Base-by-base conservation (phyloP, 2,329 filamentous ascomycete genomes). In the Aureobasidium sp. region DNA sequence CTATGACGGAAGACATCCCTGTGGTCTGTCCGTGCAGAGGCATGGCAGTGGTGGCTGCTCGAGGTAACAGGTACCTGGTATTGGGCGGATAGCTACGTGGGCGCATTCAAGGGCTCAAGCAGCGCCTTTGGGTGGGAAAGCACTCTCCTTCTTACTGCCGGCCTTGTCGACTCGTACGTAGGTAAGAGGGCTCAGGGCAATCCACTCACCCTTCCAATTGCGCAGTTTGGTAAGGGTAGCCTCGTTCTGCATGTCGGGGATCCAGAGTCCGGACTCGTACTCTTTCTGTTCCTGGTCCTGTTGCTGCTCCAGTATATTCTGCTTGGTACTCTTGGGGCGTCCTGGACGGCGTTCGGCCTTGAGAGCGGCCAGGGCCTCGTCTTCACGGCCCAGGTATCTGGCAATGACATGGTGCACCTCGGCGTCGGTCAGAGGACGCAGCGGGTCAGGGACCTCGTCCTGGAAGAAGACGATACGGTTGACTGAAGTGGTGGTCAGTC, bases 161-260 rank as follows among this genome's bases (percentile, higher is more conserved):
- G 82, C 79, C 62, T 81, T 84, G 5, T 82, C 82, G 15, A 97
- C 78, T 64, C 90, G 86, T 64, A 91, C 80, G 81, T 92, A 97
- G 63, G 86, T 84, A 67, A 97, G 73, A 9, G 82, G 87, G 37
- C 86, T 84, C 65, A 97, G 80, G 68, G 88, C 87, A 9, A 89
- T 82, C 93, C 93, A 97, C 29, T 89, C 83, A 4, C 89, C 89
- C 66, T 91, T 88, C 90, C 91, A 97, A 24, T 81, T 79, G 65
- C 84, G 81, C 44, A 97, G 75, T 66, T 83, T 81, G 62, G 80
- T 75, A 57, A 89, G 75, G 67, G 86, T 91, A 52, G 86, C 82
- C 44, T 81, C 78, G 45, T 85, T 81, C 61, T 85, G 82, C 60
- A 97, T 77, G 71, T 97, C 89, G 0, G 93, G 92, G 44, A 95